These are phyloP conservation scores for Erucastrum elatum DNA, from an alignment of 345 rosid genomes.

Conservation along the genomic window DNA sequence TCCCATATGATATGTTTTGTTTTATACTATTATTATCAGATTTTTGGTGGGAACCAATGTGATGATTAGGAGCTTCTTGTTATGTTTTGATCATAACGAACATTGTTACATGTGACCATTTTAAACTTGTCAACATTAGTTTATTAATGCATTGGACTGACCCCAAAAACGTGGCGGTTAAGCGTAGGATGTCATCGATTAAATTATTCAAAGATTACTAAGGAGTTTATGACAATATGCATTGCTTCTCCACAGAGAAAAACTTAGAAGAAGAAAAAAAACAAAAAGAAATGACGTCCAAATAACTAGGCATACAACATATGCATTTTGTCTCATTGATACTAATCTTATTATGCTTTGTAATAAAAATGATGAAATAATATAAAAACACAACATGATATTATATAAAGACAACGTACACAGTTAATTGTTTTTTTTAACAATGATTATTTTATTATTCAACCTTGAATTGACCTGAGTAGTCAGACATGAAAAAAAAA, in stretches of 20 bases:
- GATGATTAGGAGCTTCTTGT: conserved; percentile 29
- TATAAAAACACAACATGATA: neutral
- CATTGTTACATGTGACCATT: conserved; percentile 37
- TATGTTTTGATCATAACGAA: conserved; percentile 25
- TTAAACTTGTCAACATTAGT: conserved; percentile 17
- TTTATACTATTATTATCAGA: neutral
- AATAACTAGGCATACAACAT: neutral
- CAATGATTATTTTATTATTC: no score
- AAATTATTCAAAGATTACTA: neutral
- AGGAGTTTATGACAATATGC: neutral
- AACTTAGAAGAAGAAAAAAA: neutral
- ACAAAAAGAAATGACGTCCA: neutral
- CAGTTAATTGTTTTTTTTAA: neutral
- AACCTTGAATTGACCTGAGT: no score
- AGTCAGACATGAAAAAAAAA: no score
- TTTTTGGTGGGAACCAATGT: conserved; percentile 26
- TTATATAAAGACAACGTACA: neutral
- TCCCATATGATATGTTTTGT: conserved; percentile 34
- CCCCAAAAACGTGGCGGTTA: conserved; percentile 10
- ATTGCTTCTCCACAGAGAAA: neutral
- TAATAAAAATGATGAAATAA: neutral
- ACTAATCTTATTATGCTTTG: neutral
- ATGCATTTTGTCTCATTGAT: neutral
- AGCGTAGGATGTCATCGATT: neutral
- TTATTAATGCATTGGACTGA: conserved; percentile 13